Base-by-base conservation (phyloP, 257 asterid species). In the Capsicum baccatum region DNA sequence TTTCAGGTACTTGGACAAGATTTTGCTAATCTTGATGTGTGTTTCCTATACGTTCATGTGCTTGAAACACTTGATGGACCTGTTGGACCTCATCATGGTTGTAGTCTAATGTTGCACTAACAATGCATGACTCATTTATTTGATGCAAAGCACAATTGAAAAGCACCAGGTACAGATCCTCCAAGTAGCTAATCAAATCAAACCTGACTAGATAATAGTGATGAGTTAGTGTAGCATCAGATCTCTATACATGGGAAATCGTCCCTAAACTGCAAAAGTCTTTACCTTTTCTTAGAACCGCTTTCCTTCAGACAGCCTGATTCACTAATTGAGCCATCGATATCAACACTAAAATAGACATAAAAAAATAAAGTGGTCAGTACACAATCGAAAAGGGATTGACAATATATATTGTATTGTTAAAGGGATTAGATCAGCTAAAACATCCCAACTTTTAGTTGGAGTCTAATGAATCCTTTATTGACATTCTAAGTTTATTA, bases 241-340 rank as follows among this genome's bases (percentile, higher is more conserved):
- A 58, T 21, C 60, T 19, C 74, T 60, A 59, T 64, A 79, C 19
- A 52, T 8, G 33, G n/a, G 48, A 70, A 47, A 80, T 55, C 33
- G 37, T 79, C 42, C 55, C 37, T 3, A 58, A 52, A 81, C 12
- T 12, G 68, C 59, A 74, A 42, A 87, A 56, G 50, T 13, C n/a
- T 78, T 87, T 87, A 95, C 98, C 98, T 87, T 88, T 95, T 95
- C 83, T 90, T 92, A 10, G 93, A 88, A 85, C 92, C 86, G 79
- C 90, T 83, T 84, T 90, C 95, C 87, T 90, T 95, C 83, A 68
- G 87, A 39, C 66, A 87, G 35, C 89, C 98, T 79, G 95, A 87
- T 82, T 92, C 97, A 83, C 90, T 95, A 87, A 87, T 66, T 35
- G 95, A 92, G 70, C 92, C 94, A 80, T 92, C 97, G 89, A 93